These are phyloP conservation scores for Saccharomyces hybrid DNA, from an alignment of 1,139 yeast genomes.

Conservation along the genomic window DNA sequence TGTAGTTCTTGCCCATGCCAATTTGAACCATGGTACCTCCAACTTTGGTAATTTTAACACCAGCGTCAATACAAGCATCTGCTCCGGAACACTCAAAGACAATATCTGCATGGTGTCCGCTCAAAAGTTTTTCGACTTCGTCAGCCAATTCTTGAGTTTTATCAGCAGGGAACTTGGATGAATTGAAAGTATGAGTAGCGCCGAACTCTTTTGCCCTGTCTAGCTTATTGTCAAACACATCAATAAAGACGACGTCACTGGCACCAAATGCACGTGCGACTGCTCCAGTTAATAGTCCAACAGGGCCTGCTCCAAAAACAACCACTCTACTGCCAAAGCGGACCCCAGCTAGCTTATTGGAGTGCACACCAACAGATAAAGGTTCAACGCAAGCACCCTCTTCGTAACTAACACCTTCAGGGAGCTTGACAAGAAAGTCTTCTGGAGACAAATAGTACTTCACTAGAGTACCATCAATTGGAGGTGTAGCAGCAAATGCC, in stretches of 20 bases:
- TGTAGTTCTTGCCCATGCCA: slow-evolving; percentile 64
- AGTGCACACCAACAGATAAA: slow-evolving; percentile 78
- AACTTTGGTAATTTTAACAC: slow-evolving; percentile 47
- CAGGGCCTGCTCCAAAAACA: slow-evolving; percentile 91
- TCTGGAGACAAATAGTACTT: slow-evolving; percentile 71
- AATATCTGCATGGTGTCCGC: slow-evolving; percentile 45
- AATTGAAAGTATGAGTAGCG: slow-evolving; percentile 44
- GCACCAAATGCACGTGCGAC: slow-evolving; percentile 83
- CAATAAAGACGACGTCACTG: slow-evolving; percentile 37
- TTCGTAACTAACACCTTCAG: slow-evolving; percentile 68
- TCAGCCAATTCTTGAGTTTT: slow-evolving; percentile 30
- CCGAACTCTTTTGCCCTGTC: slow-evolving; percentile 29
- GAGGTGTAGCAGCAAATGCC: slow-evolving; percentile 86
- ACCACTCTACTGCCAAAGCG: slow-evolving; percentile 67
- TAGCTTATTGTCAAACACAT: slow-evolving; percentile 29
- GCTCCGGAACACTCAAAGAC: slow-evolving; percentile 72
- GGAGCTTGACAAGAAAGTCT: slow-evolving; percentile 73
- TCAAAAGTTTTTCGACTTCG: slow-evolving; percentile 36
- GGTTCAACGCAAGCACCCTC: slow-evolving; percentile 91
- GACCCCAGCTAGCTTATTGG: slow-evolving; percentile 60
- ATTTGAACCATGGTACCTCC: slow-evolving; percentile 70
- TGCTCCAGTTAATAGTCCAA: slow-evolving; percentile 73
- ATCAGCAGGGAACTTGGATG: slow-evolving; percentile 33
- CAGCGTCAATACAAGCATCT: slow-evolving; percentile 58
- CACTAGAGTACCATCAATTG: slow-evolving; percentile 59